Evolutionary conservation across 345 rosid species (phyloP).

Genomic region (Moricandia arvensis): DNA sequence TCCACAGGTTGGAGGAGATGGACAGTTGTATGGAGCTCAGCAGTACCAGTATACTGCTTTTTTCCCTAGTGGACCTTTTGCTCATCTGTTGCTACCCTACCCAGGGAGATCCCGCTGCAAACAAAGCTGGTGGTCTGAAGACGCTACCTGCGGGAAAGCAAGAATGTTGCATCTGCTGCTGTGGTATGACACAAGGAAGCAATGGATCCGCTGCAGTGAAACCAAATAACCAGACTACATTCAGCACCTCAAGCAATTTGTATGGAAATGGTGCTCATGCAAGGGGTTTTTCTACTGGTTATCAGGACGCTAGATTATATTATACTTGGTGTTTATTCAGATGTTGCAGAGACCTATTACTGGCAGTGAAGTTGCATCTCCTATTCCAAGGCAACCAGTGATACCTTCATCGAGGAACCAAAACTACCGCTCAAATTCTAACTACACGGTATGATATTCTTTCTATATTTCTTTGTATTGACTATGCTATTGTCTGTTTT

Average conservation of each 20-base stretch:
- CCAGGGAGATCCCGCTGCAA: constrained; percentile 54
- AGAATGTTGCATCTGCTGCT: constrained; percentile 48
- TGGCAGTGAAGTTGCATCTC: constrained; percentile 49
- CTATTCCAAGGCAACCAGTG: constrained; percentile 49
- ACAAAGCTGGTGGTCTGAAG: constrained; percentile 60
- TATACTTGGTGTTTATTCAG: constrained; percentile 49
- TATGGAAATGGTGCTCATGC: constrained; percentile 56
- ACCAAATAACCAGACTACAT: constrained; percentile 50
- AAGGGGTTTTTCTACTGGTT: constrained; percentile 53
- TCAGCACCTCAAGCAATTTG: constrained; percentile 47
- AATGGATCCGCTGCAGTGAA: constrained; percentile 56
- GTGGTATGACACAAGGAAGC: constrained; percentile 55
- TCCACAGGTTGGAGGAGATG: constrained; percentile 78
- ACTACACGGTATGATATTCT: constrained; percentile 48
- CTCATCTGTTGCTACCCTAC: constrained; percentile 48
- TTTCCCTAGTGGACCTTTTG: constrained; percentile 63
- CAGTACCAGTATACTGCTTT: constrained; percentile 86
- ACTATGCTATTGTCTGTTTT: not conserved
- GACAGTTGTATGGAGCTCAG: constrained; percentile 78
- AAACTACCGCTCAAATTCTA: constrained; percentile 57
- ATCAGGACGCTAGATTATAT: constrained; percentile 61
- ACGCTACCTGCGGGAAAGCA: constrained; percentile 51
- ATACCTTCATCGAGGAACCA: constrained; percentile 62
- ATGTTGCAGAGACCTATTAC: constrained; percentile 52
- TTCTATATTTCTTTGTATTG: not conserved